Percentiles rank a stretch among this genome's conserved stretches.
These are phyloP conservation scores for Mortierella sp. DNA, from an alignment of 371 early-diverging fungal species.

Conservation along the genomic window DNA sequence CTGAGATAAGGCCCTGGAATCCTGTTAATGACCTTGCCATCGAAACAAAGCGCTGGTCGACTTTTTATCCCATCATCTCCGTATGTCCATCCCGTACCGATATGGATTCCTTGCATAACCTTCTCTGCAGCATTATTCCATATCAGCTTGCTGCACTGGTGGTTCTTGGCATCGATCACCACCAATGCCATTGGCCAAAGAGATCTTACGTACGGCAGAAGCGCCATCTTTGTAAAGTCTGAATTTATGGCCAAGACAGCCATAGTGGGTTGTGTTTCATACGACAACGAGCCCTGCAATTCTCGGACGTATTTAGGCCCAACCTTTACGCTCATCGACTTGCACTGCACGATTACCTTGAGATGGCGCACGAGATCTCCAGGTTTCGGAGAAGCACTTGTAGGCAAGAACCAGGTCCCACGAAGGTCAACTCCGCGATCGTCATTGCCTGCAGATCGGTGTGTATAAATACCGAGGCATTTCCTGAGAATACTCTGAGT, in stretches of 20 bases:
- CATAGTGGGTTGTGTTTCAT: slow-evolving; percentile 52
- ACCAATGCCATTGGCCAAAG: slow-evolving; percentile 55
- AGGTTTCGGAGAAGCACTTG: slow-evolving; percentile 30
- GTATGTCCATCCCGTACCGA: slow-evolving; percentile 18
- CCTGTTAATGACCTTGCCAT: slow-evolving; percentile 25
- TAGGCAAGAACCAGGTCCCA: slow-evolving; percentile 52
- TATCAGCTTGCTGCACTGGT: slow-evolving; percentile 40
- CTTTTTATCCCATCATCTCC: slow-evolving; percentile 4
- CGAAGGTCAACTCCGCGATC: slow-evolving; percentile 54
- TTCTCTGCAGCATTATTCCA: slow-evolving; percentile 54
- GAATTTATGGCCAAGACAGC: slow-evolving; percentile 45
- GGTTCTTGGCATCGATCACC: slow-evolving; percentile 37
- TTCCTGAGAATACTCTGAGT: slow-evolving; percentile 45
- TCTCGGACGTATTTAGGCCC: slow-evolving; percentile 53
- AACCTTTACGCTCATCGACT: slow-evolving; percentile 27
- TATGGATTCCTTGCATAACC: slow-evolving; percentile 53
- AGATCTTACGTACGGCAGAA: slow-evolving; percentile 35
- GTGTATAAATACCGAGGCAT: slow-evolving; percentile 51
- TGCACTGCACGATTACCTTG: slow-evolving; percentile 57
- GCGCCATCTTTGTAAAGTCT: slow-evolving; percentile 40
- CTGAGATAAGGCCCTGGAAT: slow-evolving; percentile 46
- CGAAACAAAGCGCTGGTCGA: slow-evolving; percentile 40
- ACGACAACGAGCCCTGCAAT: slow-evolving; percentile 49
- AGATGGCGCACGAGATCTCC: slow-evolving; percentile 52
- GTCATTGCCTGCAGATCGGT: slow-evolving; percentile 43